These are phyloP conservation scores for Gliomastix tumulicola DNA, from an alignment of 2,329 filamentous ascomycete species.

Conservation along the genomic window DNA sequence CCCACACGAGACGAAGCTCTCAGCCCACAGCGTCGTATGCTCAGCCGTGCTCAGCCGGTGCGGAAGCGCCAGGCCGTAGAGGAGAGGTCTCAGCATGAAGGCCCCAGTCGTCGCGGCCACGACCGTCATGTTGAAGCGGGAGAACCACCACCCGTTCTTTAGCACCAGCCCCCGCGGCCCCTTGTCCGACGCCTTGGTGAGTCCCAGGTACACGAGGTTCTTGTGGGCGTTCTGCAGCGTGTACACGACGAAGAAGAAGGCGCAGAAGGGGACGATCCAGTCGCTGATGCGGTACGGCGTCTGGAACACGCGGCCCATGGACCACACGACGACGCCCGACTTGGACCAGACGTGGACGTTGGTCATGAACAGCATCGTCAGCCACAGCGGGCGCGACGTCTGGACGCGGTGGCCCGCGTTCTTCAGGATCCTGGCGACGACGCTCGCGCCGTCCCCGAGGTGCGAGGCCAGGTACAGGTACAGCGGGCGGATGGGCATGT, in stretches of 20 bases:
- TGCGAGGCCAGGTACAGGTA: conserved; percentile 16
- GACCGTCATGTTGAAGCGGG: conserved; percentile 1
- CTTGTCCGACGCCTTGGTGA: conserved; percentile 5
- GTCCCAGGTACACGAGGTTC: conserved; percentile 10
- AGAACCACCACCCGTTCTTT: conserved; percentile 1
- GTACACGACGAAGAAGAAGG: conserved; percentile 14
- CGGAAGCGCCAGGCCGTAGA: background rate
- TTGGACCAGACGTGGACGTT: conserved; percentile 8
- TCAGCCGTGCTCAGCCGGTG: background rate
- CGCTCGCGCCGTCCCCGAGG: conserved; percentile 12
- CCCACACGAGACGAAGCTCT: background rate
- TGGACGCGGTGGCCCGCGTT: conserved; percentile 7
- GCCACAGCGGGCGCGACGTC: conserved; percentile 9
- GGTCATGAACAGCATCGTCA: conserved; percentile 7
- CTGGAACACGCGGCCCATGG: conserved; percentile 9
- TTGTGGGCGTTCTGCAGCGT: conserved; percentile 6
- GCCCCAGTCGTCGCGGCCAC: background rate
- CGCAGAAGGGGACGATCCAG: conserved; percentile 11
- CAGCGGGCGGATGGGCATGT: conserved; percentile 15
- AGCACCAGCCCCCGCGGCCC: conserved; percentile 2
- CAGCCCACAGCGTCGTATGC: background rate
- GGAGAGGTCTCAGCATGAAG: background rate
- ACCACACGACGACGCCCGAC: conserved; percentile 9
- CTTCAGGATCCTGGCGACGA: conserved; percentile 10
- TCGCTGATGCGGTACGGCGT: conserved; percentile 11